These are phyloP conservation scores for Pyrus hybrid DNA, from an alignment of 331 rosid genomes.

Conservation along the genomic window DNA sequence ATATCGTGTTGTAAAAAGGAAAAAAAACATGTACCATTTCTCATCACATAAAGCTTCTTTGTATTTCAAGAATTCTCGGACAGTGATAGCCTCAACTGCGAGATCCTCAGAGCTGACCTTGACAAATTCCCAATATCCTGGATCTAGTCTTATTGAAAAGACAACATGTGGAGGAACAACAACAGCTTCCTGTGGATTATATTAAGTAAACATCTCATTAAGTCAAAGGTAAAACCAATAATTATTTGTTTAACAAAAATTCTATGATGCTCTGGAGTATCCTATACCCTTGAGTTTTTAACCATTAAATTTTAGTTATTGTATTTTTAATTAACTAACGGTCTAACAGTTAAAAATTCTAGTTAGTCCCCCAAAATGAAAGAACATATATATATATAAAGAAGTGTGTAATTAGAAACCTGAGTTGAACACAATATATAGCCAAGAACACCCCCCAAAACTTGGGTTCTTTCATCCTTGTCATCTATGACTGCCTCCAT, in stretches of 20 bases:
- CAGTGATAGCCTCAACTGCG: slow-evolving; percentile 45
- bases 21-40: slow-evolving; percentile 40
- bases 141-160: slow-evolving; percentile 69
- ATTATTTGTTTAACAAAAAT: background rate
- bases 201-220: background rate
- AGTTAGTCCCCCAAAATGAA: too few species aligned
- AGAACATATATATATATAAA: too few species aligned
- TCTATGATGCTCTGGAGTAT: background rate
- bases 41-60: slow-evolving; percentile 57
- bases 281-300: too few species aligned
- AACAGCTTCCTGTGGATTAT: slow-evolving; percentile 57
- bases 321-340: too few species aligned
- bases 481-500: slow-evolving; percentile 59
- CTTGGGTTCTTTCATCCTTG: slow-evolving; percentile 37
- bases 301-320: background rate
- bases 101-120: slow-evolving; percentile 62
- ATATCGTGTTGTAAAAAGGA: background rate
- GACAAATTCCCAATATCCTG: slow-evolving; percentile 80
- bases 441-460: slow-evolving; percentile 67
- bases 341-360: background rate
- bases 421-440: slow-evolving; percentile 58
- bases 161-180: slow-evolving; percentile 72
- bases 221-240: background rate
- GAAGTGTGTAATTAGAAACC: slow-evolving; percentile 26
- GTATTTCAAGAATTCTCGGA: slow-evolving; percentile 51